phyloP scores from a whole-genome alignment of 2,329 filamentous ascomycete species.

The Calonectria hongkongensis region DNA sequence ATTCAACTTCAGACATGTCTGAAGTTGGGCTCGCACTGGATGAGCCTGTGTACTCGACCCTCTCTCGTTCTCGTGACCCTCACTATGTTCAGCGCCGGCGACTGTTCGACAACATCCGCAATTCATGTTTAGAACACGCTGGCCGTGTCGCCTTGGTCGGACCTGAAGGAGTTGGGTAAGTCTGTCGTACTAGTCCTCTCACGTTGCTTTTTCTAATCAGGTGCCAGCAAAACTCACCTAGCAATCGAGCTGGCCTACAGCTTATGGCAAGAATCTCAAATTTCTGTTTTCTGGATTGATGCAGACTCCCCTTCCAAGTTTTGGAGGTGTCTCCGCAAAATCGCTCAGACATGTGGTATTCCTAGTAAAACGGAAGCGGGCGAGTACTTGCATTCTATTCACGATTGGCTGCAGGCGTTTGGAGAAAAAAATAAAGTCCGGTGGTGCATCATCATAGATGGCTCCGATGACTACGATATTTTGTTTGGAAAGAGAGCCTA shows the following conservation, averaged over 20 bases:
- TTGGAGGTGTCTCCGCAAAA: background rate
- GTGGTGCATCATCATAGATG: slow-evolving; percentile 24
- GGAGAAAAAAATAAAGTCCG: background rate
- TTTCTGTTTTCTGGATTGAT: slow-evolving; percentile 27
- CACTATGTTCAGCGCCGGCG: slow-evolving; percentile 8
- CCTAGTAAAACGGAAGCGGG: background rate
- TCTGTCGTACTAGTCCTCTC: too few relatives aligned
- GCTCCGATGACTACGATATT: background rate
- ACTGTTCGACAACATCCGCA: background rate
- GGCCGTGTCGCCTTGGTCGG: background rate
- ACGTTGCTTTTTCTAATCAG: background rate
- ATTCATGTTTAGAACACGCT: background rate
- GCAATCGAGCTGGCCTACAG: slow-evolving; percentile 11
- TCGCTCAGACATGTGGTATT: background rate
- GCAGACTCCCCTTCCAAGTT: background rate
- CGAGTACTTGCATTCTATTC: background rate
- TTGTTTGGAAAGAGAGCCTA: background rate
- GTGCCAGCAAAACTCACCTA: slow-evolving; percentile 5
- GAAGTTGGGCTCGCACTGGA: background rate
- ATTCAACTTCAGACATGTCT: background rate
- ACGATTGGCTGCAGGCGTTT: background rate
- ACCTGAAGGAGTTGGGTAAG: slow-evolving; percentile 19
- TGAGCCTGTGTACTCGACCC: background rate
- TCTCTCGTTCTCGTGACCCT: background rate
- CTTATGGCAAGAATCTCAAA: background rate